Conservation (phyloP, 352 stramenopile genomes). For the Pythium diclinum region DNA sequence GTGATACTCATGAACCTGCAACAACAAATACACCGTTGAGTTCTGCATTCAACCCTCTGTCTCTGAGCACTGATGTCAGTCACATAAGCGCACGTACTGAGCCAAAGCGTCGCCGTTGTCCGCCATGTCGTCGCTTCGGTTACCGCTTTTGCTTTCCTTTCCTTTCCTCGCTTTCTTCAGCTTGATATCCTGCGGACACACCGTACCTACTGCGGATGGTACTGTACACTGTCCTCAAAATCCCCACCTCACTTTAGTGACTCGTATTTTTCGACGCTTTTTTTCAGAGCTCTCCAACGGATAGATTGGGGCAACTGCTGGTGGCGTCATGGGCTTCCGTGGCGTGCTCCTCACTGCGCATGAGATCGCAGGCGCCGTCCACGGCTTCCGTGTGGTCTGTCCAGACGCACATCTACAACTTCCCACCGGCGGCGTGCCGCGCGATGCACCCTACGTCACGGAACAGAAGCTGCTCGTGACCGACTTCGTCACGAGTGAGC, state of each 20-base stretch:
- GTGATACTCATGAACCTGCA: constrained; percentile 87
- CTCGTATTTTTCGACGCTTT: background rate
- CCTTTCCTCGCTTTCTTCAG: background rate
- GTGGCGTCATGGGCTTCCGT: constrained; percentile 56
- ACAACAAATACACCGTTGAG: background rate
- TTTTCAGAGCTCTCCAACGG: background rate
- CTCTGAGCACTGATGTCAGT: background rate
- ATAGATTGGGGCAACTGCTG: background rate
- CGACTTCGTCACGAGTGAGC: constrained; percentile 47
- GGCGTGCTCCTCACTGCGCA: constrained; percentile 51
- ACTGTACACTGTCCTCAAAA: background rate
- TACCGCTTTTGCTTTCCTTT: background rate
- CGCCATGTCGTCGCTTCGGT: background rate
- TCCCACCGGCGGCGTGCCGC: constrained; percentile 22
- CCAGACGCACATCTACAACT: constrained; percentile 46
- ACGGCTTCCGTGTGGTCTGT: constrained; percentile 48
- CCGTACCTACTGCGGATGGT: background rate
- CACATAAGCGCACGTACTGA: background rate
- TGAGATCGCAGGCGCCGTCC: constrained; percentile 25
- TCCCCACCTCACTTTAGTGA: background rate
- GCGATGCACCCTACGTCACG: constrained; percentile 20
- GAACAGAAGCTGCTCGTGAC: constrained; percentile 57
- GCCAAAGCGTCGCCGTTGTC: background rate
- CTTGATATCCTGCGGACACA: background rate
- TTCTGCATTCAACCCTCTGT: background rate